Conservation (phyloP, 1,139 yeast species). For the Zygoascus sp. region DNA sequence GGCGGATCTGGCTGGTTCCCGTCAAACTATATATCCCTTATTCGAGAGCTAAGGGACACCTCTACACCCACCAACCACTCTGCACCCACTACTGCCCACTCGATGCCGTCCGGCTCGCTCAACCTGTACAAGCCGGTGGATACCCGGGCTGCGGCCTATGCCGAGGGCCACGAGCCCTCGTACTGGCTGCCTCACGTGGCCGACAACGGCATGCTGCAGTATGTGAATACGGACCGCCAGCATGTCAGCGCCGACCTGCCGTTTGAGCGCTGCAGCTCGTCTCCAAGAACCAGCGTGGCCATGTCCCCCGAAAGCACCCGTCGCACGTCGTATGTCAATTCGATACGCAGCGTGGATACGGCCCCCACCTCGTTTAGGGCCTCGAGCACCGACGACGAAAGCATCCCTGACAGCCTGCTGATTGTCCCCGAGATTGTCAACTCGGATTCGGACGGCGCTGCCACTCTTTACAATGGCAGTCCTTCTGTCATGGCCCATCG, state of each 20-base stretch:
- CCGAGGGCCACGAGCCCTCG: conserved; percentile 17
- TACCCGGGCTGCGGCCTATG: conserved; percentile 4
- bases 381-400: not conserved
- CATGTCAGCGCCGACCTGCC: conserved; percentile 26
- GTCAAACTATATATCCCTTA: conserved; percentile 27
- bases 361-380: not conserved
- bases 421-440: conserved; percentile 3
- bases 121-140: conserved; percentile 10
- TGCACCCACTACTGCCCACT: not conserved
- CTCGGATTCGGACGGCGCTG: no score
- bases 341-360: not conserved
- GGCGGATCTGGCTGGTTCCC: conserved; percentile 37
- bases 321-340: not conserved
- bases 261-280: conserved; percentile 18
- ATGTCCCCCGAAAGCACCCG: not conserved
- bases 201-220: conserved; percentile 27
- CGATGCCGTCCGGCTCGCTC: not conserved
- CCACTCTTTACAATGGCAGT: no score
- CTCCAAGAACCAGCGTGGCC: not conserved
- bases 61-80: not conserved
- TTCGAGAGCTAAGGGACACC: conserved; percentile 2
- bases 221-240: conserved; percentile 25
- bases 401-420: conserved; percentile 3
- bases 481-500: no score
- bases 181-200: conserved; percentile 33